Conservation (phyloP, 2,329 filamentous ascomycete species). For the Penicillium sp. region DNA sequence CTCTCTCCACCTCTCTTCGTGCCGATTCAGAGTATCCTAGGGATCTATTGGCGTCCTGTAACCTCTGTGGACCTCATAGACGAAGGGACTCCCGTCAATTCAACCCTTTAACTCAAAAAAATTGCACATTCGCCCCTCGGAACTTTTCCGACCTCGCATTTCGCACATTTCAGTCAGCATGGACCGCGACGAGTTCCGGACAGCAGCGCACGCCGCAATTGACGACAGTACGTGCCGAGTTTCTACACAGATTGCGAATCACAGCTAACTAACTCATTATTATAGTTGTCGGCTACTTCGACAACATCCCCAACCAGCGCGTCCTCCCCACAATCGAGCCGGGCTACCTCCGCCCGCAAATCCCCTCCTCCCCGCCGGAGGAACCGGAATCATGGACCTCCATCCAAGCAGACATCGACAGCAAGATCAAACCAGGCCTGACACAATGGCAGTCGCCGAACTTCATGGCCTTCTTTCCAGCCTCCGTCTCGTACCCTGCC, state of each 20-base stretch:
- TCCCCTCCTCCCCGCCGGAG: constrained; percentile 71
- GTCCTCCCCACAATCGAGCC: constrained; percentile 81
- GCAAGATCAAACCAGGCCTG: constrained; percentile 86
- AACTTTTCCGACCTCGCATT: background rate
- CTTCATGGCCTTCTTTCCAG: constrained; percentile 96
- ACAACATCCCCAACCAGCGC: constrained; percentile 69
- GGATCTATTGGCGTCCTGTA: background rate
- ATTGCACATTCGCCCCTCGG: background rate
- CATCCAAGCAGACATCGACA: constrained; percentile 83
- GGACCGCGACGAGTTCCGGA: constrained; percentile 78
- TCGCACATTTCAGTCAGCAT: constrained; percentile 51
- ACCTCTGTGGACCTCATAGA: background rate
- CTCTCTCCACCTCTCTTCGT: background rate
- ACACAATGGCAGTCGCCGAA: constrained; percentile 95
- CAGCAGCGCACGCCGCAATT: constrained; percentile 76
- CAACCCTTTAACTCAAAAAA: background rate
- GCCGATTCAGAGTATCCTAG: background rate
- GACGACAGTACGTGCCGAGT: constrained; percentile 71
- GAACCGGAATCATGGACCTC: constrained; percentile 72
- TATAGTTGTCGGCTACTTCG: constrained; percentile 81
- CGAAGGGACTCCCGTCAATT: background rate
- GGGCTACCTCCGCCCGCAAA: constrained; percentile 80
- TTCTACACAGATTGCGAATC: background rate
- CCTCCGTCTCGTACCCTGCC: constrained; percentile 76
- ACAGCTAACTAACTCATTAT: constrained; percentile 6